These are phyloP conservation scores for Cicer pinnatifidum DNA, from an alignment of 306 rosid genomes.

Conservation along the genomic window DNA sequence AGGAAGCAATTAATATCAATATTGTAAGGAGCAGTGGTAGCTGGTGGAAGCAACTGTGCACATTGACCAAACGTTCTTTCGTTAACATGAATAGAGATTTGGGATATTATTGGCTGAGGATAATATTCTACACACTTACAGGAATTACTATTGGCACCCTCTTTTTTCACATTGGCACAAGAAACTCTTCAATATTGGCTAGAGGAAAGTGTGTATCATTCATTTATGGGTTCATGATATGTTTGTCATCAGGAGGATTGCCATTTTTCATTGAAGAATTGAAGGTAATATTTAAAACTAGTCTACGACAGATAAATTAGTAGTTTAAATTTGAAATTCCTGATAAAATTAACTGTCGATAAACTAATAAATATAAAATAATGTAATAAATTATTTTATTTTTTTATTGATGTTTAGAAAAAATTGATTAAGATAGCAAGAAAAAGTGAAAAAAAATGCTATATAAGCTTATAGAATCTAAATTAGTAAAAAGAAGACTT, in stretches of 20 bases:
- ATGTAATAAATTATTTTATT: too few species aligned
- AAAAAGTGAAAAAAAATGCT: too few species aligned
- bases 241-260: slow-evolving; percentile 70
- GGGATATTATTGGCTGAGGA: slow-evolving; percentile 80
- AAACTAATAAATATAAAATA: too few species aligned
- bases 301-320: too few species aligned
- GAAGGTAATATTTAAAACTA: slow-evolving; percentile 49
- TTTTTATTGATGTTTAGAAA: too few species aligned
- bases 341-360: too few species aligned
- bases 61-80: slow-evolving; percentile 65
- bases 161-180: slow-evolving; percentile 58
- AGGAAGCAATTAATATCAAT: slow-evolving; percentile 48
- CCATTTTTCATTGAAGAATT: slow-evolving; percentile 86
- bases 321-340: too few species aligned
- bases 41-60: slow-evolving; percentile 66
- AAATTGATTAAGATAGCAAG: too few species aligned
- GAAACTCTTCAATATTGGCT: slow-evolving; percentile 55
- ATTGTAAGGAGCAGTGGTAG: slow-evolving; percentile 44
- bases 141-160: slow-evolving; percentile 59
- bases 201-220: slow-evolving; percentile 66
- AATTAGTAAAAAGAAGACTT: too few species aligned
- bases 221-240: slow-evolving; percentile 72
- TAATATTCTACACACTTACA: slow-evolving; percentile 49
- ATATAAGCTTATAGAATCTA: too few species aligned
- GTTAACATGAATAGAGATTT: slow-evolving; percentile 77